Conservation (phyloP, 1,139 yeast genomes). For the Taphrina wiesneri region DNA sequence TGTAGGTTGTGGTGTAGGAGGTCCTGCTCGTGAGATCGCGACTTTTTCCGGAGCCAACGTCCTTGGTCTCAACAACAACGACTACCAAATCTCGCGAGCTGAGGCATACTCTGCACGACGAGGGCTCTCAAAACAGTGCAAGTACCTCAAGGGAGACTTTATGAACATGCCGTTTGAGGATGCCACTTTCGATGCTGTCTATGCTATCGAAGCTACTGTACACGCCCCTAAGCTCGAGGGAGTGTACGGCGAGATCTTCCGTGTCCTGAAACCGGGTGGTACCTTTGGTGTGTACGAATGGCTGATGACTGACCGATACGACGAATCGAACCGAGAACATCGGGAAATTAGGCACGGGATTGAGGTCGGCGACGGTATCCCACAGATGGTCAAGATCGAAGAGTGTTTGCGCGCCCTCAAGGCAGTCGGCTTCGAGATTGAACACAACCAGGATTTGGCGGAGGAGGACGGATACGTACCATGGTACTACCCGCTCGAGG, state of each 20-base stretch:
- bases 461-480: conserved; percentile 81
- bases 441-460: conserved; percentile 78
- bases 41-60: conserved; percentile 85
- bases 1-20: conserved; percentile 99
- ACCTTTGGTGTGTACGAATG: conserved; percentile 97
- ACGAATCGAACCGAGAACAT: conserved; percentile 82
- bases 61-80: conserved; percentile 93
- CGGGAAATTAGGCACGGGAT: conserved; percentile 95
- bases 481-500: conserved; percentile 96
- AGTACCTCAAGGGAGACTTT: conserved; percentile 94
- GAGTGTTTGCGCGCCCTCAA: conserved; percentile 87
- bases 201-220: conserved; percentile 97
- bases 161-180: conserved; percentile 98
- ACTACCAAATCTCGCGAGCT: conserved; percentile 92
- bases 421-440: conserved; percentile 83
- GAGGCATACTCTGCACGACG: conserved; percentile 70
- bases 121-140: conserved; percentile 69
- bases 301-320: conserved; percentile 96
- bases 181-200: conserved; percentile 89
- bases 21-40: conserved; percentile 95
- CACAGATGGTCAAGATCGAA: conserved; percentile 84
- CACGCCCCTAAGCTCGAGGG: conserved; percentile 98
- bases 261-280: conserved; percentile 97
- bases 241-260: conserved; percentile 91
- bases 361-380: conserved; percentile 98